Percentiles rank a stretch among this genome's conserved stretches.
Evolutionary conservation across 106 monocot species (phyloP).

Genomic region (Vanilla planifolia): DNA sequence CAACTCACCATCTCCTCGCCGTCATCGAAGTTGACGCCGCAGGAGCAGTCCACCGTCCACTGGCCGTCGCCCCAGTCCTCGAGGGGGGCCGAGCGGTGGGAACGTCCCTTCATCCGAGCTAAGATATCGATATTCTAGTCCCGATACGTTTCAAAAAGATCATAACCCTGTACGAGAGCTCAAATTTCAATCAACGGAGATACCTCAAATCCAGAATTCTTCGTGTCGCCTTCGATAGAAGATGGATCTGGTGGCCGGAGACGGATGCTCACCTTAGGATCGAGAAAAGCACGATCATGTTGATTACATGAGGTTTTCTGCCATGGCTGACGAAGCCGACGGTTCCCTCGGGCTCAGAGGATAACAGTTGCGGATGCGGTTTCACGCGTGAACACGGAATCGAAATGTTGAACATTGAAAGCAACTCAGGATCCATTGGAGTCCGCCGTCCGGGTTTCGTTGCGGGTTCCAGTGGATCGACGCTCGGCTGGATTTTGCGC

Average conservation of each 20-base stretch:
- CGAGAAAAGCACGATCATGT: not conserved
- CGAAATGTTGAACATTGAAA: too few species aligned
- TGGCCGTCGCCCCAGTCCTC: constrained; percentile 84
- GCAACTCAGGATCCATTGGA: too few species aligned
- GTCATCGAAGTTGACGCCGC: constrained; percentile 95
- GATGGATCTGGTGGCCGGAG: not conserved
- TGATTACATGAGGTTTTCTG: not conserved
- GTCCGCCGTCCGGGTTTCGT: not conserved
- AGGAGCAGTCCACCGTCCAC: constrained; percentile 99
- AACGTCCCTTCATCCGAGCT: constrained; percentile 51
- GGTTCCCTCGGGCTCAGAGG: too few species aligned
- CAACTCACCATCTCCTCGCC: constrained; percentile 99
- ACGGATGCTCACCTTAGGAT: not conserved
- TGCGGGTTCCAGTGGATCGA: too few species aligned
- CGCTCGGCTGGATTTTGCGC: too few species aligned
- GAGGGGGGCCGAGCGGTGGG: constrained; percentile 44
- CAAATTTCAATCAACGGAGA: not conserved
- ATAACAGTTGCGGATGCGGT: too few species aligned
- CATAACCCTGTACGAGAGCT: not conserved
- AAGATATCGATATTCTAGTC: not conserved
- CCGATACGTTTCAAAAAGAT: not conserved
- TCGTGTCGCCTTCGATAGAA: not conserved
- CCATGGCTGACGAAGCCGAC: constrained; percentile 3
- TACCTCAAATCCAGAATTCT: constrained; percentile 4
- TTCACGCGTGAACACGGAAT: too few species aligned